A percentile compares a stretch with the other conserved stretches of the same genome.
Conservation (phyloP, 2,329 filamentous ascomycete species). For the Aphanoascus verrucosus region DNA sequence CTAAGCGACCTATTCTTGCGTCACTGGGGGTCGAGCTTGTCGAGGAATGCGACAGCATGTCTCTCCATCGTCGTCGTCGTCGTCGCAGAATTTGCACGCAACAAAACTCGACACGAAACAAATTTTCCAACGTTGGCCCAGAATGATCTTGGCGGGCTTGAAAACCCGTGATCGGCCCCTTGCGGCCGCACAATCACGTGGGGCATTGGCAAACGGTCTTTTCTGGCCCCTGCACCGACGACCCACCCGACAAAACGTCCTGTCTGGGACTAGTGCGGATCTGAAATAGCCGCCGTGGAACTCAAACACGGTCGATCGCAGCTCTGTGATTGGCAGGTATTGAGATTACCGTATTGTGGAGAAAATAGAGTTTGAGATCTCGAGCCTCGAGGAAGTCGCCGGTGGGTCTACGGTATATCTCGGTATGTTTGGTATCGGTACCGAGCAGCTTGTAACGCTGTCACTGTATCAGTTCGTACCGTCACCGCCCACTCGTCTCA, state of each 20-base stretch:
- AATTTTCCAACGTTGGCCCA: neutral
- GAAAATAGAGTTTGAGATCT: neutral
- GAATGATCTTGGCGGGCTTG: neutral
- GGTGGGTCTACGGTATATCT: too few species aligned
- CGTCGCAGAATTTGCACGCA: too few species aligned
- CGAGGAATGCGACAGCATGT: too few species aligned
- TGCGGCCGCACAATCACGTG: conserved; percentile 3
- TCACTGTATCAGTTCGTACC: neutral
- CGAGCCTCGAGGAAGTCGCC: too few species aligned
- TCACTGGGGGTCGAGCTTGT: too few species aligned
- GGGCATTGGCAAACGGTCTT: neutral
- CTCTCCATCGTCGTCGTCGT: too few species aligned
- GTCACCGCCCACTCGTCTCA: neutral
- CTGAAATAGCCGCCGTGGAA: conserved; percentile 3
- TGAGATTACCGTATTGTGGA: neutral
- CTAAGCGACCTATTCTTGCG: too few species aligned
- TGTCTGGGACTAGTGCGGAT: neutral
- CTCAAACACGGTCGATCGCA: neutral
- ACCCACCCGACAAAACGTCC: neutral
- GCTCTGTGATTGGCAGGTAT: neutral
- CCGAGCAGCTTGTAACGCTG: too few species aligned
- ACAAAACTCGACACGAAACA: neutral
- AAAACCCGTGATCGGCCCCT: neutral
- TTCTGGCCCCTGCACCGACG: neutral
- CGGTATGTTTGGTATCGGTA: too few species aligned